Base-by-base conservation (phyloP, 1,139 yeast species). In the Wickerhamomyces sp. region DNA sequence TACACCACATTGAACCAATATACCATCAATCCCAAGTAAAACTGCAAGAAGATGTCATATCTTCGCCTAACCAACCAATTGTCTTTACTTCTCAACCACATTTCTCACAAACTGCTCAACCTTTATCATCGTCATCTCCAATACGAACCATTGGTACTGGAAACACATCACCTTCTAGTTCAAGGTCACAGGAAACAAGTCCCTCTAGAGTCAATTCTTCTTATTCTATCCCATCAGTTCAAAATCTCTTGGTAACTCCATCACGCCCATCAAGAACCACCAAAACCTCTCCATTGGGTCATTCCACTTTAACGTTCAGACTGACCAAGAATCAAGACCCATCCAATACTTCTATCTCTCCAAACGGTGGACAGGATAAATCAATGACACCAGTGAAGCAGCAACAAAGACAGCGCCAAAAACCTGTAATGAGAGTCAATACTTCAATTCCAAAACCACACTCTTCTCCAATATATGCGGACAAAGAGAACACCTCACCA, bases 371-470 rank as follows among this genome's bases (percentile, higher is more conserved):
- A 7, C 14, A 25, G 7, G 27, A 14, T n/a, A 31, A 31, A 15
- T 17, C 38, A 16, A 35, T 45, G 37, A 40, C 48, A 7, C 50
- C 43, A 24, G 18, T 43, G 4, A 21, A 21, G 22, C 35, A 39
- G 26, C 36, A 28, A 10, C 36, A 31, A 13, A 36, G 29, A 27
- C 38, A 28, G 12, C 44, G 51, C 32, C 55, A 51, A 33, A 54
- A 46, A 31, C 58, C 58, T 29, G 43, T 49, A 5, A 54, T 54
- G 58, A 50, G 40, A 32, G 55, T 54, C 9, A 51, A 48, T 30
- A 45, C 38, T 29, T 35, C 44, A 10, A 41, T 50, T 4, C 46
- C 52, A 24, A 41, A 49, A 10, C 29, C 12, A 4, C 31, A 24
- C n/a, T 30, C 38, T 8, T 35, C 38, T n/a, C 33, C 33, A 9